Evolutionary conservation across 257 asterid species (phyloP).

Genomic region (Ligustrum vulgare): DNA sequence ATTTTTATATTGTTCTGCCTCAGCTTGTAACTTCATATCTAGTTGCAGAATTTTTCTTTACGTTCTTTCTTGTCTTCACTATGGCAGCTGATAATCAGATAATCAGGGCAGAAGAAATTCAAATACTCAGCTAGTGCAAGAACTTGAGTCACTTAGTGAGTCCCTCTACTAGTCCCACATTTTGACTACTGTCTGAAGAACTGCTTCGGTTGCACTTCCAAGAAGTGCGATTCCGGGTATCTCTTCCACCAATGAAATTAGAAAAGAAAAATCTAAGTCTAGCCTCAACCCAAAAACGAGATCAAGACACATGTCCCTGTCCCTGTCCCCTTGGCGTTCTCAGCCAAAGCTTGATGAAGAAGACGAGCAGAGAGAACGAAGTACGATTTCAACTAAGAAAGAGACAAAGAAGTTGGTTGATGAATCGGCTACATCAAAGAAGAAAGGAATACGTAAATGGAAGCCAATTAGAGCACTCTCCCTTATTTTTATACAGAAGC

Average conservation of each 20-base stretch:
- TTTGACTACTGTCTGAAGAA: slow-evolving; percentile 43
- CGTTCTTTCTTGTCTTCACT: too few relatives aligned
- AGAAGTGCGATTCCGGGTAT: slow-evolving; percentile 47
- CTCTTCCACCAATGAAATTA: slow-evolving; percentile 22
- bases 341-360: slow-evolving; percentile 41
- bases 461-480: slow-evolving; percentile 77
- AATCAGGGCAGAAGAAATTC: too few relatives aligned
- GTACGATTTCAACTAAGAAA: neutral
- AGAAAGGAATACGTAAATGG: slow-evolving; percentile 84
- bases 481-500: slow-evolving; percentile 78
- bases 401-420: slow-evolving; percentile 34
- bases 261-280: slow-evolving; percentile 24
- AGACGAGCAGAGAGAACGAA: slow-evolving; percentile 13
- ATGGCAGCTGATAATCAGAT: too few relatives aligned
- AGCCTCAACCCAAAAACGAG: slow-evolving; percentile 62
- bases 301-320: slow-evolving; percentile 69
- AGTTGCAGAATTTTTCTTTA: too few relatives aligned
- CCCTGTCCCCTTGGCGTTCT: slow-evolving; percentile 78
- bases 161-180: slow-evolving; percentile 56
- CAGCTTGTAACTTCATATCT: too few relatives aligned
- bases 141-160: slow-evolving; percentile 57
- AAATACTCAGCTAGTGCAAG: too few relatives aligned
- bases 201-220: slow-evolving; percentile 72
- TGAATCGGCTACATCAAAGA: slow-evolving; percentile 32
- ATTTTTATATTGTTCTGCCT: too few relatives aligned